These are phyloP conservation scores for Chamaenerion angustifolium DNA, from an alignment of 345 rosid species.

Conservation along the genomic window DNA sequence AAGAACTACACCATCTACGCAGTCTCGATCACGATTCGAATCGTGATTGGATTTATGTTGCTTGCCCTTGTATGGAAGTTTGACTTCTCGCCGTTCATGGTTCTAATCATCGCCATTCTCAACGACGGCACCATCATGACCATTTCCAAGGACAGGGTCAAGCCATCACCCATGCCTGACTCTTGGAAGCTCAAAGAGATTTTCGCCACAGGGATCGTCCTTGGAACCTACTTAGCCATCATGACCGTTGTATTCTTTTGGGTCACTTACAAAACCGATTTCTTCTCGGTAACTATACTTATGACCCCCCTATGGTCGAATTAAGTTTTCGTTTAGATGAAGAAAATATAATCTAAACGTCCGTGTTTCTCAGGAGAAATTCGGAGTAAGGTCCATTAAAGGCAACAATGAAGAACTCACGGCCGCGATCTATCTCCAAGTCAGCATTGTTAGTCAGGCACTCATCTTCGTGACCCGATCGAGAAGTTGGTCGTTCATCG, in stretches of 20 bases:
- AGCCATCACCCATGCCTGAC: conserved; percentile 77
- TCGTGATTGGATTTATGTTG: conserved; percentile 72
- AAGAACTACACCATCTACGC: conserved; percentile 97
- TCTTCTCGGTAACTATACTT: conserved; percentile 50
- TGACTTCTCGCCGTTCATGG: conserved; percentile 96
- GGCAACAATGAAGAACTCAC: conserved; percentile 38
- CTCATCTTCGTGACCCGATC: conserved; percentile 96
- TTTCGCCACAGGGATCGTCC: conserved; percentile 70
- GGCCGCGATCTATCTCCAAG: conserved; percentile 88
- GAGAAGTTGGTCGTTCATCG: conserved; percentile 76
- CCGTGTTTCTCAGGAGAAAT: conserved; percentile 36
- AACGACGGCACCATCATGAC: conserved; percentile 90
- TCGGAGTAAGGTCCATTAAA: conserved; percentile 55
- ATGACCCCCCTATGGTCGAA: too few species aligned
- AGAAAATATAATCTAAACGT: not conserved
- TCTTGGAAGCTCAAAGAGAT: conserved; percentile 88
- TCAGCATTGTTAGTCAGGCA: conserved; percentile 86
- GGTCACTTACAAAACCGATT: conserved; percentile 44
- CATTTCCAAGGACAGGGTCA: conserved; percentile 68
- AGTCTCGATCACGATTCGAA: conserved; percentile 81
- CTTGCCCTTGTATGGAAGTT: conserved; percentile 90
- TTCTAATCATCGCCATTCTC: conserved; percentile 70
- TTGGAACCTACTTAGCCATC: conserved; percentile 69
- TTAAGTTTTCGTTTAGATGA: too few species aligned
- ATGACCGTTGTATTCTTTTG: conserved; percentile 89